Evolutionary conservation across 345 rosid genomes (phyloP), one percentile per base, ranked within the genome.

Genomic region (Citrus trifoliata): DNA sequence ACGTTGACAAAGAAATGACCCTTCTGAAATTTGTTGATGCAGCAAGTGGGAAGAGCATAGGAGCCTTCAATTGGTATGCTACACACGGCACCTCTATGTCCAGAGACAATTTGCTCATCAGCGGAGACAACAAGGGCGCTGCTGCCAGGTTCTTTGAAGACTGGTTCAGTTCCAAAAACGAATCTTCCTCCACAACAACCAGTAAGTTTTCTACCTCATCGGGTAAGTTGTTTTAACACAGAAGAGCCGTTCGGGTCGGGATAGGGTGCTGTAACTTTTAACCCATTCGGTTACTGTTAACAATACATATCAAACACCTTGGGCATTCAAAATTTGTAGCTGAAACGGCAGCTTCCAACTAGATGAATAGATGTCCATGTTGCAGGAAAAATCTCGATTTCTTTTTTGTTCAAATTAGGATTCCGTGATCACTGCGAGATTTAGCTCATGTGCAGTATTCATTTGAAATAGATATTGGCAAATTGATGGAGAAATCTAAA

Each of bases 91-190:
- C 91, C 0, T 90, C 93, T 63, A 90, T 88, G 93, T 82, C 84
- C 77, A 80, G 83, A 82, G 88, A 88, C 83, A 87, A 87, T 83
- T 83, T 46, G 78, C 88, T 90, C 71, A 84, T 90, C 10, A 90
- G 90, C 2, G 90, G 91, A 65, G 93, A 90, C 85, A 90, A 90
- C 83, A 90, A 90, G 74, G 91, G 93, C 10, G 91, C 89, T 25
- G 91, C 90, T 24, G 89, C 91, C 30, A 83, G 91, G 72, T 88
- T 90, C 84, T 88, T 90, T n/a, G 91, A 90, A 53, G 91, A 90
- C 71, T 83, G 81, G 88, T 80, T 83, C 83, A 22, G 72, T 70
- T 80, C 83, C 67, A 55, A 56, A 53, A 73, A 40, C 68, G 73
- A 74, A 53, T 58, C 78, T 28, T 38, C 67, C 37, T 78, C 83